These are phyloP conservation scores for Acorus calamus DNA, from an alignment of 106 monocot genomes.

Conservation along the genomic window DNA sequence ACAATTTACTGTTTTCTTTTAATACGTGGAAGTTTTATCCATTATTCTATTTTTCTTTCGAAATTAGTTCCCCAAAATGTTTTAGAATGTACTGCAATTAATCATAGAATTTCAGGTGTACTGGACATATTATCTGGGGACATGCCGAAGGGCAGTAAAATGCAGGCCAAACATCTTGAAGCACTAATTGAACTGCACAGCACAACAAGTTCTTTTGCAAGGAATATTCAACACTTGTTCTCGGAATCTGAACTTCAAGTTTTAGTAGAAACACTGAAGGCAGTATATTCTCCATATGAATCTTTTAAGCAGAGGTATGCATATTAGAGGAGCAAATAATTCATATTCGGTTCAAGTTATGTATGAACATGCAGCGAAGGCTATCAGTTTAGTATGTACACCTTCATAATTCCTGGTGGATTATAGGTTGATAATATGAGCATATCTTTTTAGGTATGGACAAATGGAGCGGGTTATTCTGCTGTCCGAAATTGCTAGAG, in stretches of 20 bases:
- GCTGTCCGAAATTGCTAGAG: constrained; percentile 60
- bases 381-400: too few species aligned
- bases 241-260: constrained; percentile 70
- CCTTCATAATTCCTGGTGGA: too few species aligned
- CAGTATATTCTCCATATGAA: constrained; percentile 88
- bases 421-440: not conserved
- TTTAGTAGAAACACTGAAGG: constrained; percentile 61
- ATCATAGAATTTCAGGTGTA: constrained; percentile 43
- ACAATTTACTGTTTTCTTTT: too few species aligned
- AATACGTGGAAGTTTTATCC: too few species aligned
- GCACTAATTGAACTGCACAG: constrained; percentile 85
- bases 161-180: constrained; percentile 72
- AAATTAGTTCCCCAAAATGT: too few species aligned
- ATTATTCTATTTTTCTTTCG: too few species aligned
- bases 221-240: constrained; percentile 88
- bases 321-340: too few species aligned
- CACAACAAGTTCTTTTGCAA: constrained; percentile 78
- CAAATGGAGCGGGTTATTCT: constrained; percentile 81
- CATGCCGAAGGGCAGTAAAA: constrained; percentile 75
- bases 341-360: too few species aligned
- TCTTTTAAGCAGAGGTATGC: constrained; percentile 86
- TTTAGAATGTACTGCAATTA: too few species aligned
- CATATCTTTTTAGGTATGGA: constrained; percentile 53
- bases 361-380: too few species aligned
- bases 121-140: constrained; percentile 85